Percentiles rank a stretch among this genome's conserved stretches.
phyloP scores from a whole-genome alignment of 306 rosid genomes.

The Sicyos edulis region DNA sequence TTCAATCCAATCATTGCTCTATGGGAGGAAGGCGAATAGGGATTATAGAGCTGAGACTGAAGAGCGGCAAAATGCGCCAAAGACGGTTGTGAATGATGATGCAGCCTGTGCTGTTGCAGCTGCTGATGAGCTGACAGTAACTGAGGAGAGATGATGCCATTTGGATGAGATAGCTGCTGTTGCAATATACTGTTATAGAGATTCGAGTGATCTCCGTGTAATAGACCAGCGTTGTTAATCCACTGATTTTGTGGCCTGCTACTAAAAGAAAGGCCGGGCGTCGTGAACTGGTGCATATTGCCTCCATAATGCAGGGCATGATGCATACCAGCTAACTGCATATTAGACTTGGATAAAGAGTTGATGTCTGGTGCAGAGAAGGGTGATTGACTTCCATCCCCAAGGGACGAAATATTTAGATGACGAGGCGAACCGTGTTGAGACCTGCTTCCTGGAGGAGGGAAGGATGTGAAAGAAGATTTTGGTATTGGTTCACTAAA shows the following conservation, averaged over 20 bases:
- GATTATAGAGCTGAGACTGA: constrained; percentile 45
- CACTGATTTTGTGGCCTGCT: constrained; percentile 48
- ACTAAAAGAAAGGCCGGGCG: constrained; percentile 36
- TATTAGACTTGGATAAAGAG: constrained; percentile 47
- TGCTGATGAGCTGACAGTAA: constrained; percentile 46
- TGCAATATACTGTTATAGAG: constrained; percentile 57
- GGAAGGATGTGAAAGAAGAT: constrained; percentile 37
- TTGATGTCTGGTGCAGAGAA: constrained; percentile 46
- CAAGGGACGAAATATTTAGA: constrained; percentile 37
- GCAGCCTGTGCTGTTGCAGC: constrained; percentile 53
- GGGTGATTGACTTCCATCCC: constrained; percentile 46
- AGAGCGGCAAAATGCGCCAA: constrained; percentile 43
- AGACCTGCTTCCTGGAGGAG: constrained; percentile 47
- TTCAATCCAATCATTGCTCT: constrained; percentile 71
- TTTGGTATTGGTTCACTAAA: constrained; percentile 69
- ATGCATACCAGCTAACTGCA: constrained; percentile 44
- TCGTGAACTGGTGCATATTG: constrained; percentile 43
- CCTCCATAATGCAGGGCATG: constrained; percentile 54
- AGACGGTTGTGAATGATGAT: constrained; percentile 43
- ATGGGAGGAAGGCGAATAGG: constrained; percentile 64
- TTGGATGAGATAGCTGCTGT: constrained; percentile 65
- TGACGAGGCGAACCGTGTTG: constrained; percentile 56
- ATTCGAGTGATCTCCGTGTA: constrained; percentile 49
- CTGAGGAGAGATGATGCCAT: constrained; percentile 43
- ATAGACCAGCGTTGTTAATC: constrained; percentile 42